A percentile compares a stretch with the other conserved stretches of the same genome.
These are phyloP conservation scores for Fagus sylvatica DNA, from an alignment of 306 rosid species.

Conservation along the genomic window DNA sequence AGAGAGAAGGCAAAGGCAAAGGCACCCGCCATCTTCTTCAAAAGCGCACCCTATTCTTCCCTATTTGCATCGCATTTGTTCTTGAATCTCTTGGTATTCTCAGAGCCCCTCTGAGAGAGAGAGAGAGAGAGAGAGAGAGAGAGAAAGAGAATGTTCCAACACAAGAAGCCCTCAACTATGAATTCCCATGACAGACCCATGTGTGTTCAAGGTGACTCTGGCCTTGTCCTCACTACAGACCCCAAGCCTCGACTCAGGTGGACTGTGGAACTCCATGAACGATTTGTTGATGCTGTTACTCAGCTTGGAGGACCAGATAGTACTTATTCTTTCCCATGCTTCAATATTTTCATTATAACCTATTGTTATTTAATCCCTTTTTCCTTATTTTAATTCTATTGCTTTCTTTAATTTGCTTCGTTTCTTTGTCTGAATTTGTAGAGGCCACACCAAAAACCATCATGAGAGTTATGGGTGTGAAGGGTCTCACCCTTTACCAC, in stretches of 20 bases:
- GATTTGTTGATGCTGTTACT: conserved; percentile 97
- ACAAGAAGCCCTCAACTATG: conserved; percentile 96
- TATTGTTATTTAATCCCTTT: not conserved
- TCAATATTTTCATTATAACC: not conserved
- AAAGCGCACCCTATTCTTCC: conserved; percentile 95
- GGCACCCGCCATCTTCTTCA: conserved; percentile 56
- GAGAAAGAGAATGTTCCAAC: conserved; percentile 89
- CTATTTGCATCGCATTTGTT: conserved; percentile 98
- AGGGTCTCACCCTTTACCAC: conserved; percentile 99
- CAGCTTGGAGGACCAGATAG: conserved; percentile 99
- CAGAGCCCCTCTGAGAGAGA: conserved; percentile 45
- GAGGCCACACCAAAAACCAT: conserved; percentile 99
- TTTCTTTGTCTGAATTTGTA: conserved; percentile 24
- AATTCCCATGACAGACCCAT: conserved; percentile 96
- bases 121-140: conserved; percentile 47
- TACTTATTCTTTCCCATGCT: conserved; percentile 26
- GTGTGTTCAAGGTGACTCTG: conserved; percentile 98
- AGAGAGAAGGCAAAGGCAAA: conserved; percentile 39
- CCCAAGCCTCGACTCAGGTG: conserved; percentile 98
- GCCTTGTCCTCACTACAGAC: conserved; percentile 98
- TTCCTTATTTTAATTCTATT: not conserved
- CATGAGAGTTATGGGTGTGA: conserved; percentile 99
- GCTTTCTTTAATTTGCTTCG: too few species aligned
- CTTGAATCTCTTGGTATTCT: conserved; percentile 80
- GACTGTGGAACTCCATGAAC: conserved; percentile 98